Conservation (phyloP, 306 rosid genomes). For the Biancaea sappan region DNA sequence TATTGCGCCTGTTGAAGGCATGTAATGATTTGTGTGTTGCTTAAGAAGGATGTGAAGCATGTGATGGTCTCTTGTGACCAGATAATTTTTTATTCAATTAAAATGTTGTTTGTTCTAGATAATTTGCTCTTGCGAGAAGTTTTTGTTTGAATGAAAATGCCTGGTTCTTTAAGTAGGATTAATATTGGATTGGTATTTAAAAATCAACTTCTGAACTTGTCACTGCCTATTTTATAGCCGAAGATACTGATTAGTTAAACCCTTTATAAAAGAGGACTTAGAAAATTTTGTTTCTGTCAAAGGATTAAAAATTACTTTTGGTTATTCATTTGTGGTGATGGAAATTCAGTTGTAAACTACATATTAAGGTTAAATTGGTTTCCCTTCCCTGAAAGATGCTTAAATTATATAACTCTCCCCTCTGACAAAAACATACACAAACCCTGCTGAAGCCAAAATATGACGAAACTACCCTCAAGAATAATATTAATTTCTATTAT, state of each 20-base stretch:
- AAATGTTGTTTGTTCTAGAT: neutral
- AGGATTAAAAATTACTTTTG: neutral
- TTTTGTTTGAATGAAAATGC: neutral
- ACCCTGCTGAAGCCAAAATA: too few species aligned
- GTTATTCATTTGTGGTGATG: neutral
- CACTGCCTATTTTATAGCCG: neutral
- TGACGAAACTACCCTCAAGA: too few species aligned
- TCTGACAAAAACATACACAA: too few species aligned
- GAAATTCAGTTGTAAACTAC: neutral
- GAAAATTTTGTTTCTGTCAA: neutral
- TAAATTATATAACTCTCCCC: too few species aligned
- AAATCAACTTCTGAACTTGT: conserved; percentile 1
- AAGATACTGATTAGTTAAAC: neutral
- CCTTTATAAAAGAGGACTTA: neutral
- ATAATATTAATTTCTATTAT: too few species aligned
- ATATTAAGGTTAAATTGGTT: too few species aligned
- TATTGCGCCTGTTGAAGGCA: conserved; percentile 1
- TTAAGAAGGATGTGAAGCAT: conserved; percentile 15
- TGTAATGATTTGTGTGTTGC: conserved; percentile 18
- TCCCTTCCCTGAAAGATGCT: too few species aligned
- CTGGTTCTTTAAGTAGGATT: conserved; percentile 15
- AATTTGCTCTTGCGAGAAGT: neutral
- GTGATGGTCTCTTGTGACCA: conserved; percentile 8
- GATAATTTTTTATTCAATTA: neutral
- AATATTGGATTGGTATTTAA: neutral